A percentile compares a stretch with the other conserved stretches of the same genome.
phyloP scores from a whole-genome alignment of 306 rosid genomes.

The Corylus heterophylla region DNA sequence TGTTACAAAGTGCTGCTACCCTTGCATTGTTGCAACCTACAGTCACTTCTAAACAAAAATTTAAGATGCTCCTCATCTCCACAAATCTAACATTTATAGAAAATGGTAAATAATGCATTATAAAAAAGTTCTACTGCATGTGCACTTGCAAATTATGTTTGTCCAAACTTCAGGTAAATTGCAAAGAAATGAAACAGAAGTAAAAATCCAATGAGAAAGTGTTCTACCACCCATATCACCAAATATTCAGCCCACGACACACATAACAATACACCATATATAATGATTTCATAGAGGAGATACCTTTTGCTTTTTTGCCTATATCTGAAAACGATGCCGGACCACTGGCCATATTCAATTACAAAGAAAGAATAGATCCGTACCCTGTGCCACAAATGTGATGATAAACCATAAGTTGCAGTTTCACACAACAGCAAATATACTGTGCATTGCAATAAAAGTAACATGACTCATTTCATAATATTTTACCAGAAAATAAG shows the following conservation, averaged over 20 bases:
- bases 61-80: neutral
- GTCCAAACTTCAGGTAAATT: neutral
- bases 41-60: neutral
- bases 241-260: neutral
- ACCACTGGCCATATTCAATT: constrained; percentile 64
- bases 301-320: constrained; percentile 91
- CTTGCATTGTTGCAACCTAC: neutral
- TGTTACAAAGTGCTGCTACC: neutral
- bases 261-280: neutral
- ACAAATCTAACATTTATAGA: neutral
- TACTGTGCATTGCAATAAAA: neutral
- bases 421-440: neutral
- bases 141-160: neutral
- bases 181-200: neutral
- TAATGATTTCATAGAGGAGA: constrained; percentile 1
- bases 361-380: constrained; percentile 25
- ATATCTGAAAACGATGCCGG: constrained; percentile 89
- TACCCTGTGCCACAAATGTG: constrained; percentile 29
- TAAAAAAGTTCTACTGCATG: neutral
- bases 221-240: neutral
- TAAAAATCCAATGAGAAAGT: neutral
- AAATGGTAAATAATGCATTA: neutral
- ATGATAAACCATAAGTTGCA: neutral
- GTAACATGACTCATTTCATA: neutral
- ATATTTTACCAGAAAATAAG: neutral